Conservation (phyloP, 495 filamentous ascomycete species). For the Rostrohypoxylon terebratum region DNA sequence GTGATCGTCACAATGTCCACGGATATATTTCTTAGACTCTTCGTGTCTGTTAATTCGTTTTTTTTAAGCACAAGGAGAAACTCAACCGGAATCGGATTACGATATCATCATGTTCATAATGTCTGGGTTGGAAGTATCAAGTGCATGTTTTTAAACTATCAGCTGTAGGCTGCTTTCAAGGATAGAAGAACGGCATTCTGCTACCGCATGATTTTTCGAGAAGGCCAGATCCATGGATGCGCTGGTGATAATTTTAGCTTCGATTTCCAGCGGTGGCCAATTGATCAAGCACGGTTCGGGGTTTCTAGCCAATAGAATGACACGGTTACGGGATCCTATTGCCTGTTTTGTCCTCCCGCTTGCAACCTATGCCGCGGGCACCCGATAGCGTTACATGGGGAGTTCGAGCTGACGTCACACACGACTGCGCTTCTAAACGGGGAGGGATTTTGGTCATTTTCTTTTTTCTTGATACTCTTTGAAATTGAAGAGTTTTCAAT, state of each 20-base stretch:
- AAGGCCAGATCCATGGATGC: too few relatives aligned
- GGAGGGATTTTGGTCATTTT: background rate
- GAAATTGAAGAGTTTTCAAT: too few relatives aligned
- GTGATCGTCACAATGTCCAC: too few relatives aligned
- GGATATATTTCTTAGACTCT: too few relatives aligned
- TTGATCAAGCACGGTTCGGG: background rate
- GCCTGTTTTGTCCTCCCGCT: conserved; percentile 29
- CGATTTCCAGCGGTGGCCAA: background rate
- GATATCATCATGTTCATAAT: background rate
- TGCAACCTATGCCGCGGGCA: conserved; percentile 24
- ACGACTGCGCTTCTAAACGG: background rate
- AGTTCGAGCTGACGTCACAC: conserved; percentile 28
- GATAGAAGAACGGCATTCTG: background rate
- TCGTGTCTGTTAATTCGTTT: too few relatives aligned
- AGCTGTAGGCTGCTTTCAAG: too few relatives aligned
- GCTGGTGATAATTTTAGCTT: too few relatives aligned
- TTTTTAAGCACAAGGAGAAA: background rate
- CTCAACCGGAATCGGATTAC: background rate
- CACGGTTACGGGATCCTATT: conserved; percentile 1
- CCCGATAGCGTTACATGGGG: conserved; percentile 20
- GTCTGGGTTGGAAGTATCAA: too few relatives aligned
- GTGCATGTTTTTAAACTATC: too few relatives aligned
- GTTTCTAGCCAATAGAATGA: conserved; percentile 18
- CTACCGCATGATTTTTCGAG: too few relatives aligned
- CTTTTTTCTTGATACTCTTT: too few relatives aligned